phyloP scores from a whole-genome alignment of 305 asterid genomes.

The Stenogyne calaminthoides region DNA sequence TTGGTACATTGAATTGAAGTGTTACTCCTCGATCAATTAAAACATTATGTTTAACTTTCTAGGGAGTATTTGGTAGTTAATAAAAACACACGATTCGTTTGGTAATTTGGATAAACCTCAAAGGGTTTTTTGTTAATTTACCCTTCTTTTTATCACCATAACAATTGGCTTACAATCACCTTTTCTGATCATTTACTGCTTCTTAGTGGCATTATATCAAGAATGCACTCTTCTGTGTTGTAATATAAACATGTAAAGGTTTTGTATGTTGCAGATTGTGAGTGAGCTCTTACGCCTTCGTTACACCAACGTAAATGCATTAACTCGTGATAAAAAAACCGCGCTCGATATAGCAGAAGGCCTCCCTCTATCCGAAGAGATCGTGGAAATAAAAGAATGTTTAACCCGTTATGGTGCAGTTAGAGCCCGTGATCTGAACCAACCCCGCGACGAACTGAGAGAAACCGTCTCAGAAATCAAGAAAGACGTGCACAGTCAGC shows the following conservation, averaged over 20 bases:
- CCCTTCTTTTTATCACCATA: background rate
- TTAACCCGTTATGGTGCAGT: constrained; percentile 67
- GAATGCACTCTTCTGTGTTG: background rate
- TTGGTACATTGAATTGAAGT: too few species aligned
- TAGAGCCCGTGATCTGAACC: constrained; percentile 81
- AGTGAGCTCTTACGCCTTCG: constrained; percentile 64
- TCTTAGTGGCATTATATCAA: background rate
- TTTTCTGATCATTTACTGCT: background rate
- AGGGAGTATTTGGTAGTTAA: background rate
- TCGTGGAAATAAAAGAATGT: constrained; percentile 64
- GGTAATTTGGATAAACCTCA: background rate
- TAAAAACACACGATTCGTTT: background rate
- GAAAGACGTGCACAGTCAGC: constrained; percentile 78
- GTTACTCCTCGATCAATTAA: background rate
- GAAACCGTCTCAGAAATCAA: constrained; percentile 80
- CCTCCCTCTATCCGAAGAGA: constrained; percentile 81
- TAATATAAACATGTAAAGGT: background rate
- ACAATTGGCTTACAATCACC: background rate
- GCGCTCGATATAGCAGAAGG: constrained; percentile 87
- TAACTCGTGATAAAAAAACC: constrained; percentile 79
- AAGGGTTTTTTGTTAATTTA: background rate
- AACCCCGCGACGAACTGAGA: constrained; percentile 85
- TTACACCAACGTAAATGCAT: constrained; percentile 80
- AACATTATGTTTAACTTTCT: background rate
- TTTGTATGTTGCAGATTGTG: constrained; percentile 60